phyloP scores from a whole-genome alignment of 1,284 basidiomycete genomes.

The Cryptococcus jaspeensis region DNA sequence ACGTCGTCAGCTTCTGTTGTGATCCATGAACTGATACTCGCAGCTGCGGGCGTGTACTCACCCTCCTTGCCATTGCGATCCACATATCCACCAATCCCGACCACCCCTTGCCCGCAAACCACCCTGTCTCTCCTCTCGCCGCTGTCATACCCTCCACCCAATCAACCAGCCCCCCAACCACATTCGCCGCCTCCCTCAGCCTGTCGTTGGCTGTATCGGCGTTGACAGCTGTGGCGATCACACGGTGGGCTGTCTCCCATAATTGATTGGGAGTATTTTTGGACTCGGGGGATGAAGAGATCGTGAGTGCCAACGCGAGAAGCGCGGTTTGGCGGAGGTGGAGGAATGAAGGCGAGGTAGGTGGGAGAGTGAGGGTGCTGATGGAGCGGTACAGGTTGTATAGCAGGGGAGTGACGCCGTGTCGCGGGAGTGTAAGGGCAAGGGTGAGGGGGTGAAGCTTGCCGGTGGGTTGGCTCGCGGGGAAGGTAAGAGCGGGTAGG shows the following conservation, averaged over 20 bases:
- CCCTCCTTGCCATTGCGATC: constrained; percentile 42
- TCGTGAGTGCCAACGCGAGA: constrained; percentile 14
- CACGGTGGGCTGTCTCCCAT: constrained; percentile 24
- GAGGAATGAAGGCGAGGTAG: constrained; percentile 10
- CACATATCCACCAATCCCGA: constrained; percentile 40
- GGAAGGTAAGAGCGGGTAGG: neutral
- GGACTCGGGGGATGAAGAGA: constrained; percentile 6
- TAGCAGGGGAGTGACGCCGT: constrained; percentile 5
- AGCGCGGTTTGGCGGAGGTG: constrained; percentile 14
- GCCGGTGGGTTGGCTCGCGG: neutral
- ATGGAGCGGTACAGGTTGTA: constrained; percentile 21
- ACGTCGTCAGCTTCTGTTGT: neutral
- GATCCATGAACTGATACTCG: neutral
- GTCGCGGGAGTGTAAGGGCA: constrained; percentile 13
- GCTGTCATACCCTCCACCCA: constrained; percentile 24
- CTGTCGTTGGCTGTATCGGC: constrained; percentile 11
- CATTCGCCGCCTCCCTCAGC: constrained; percentile 17
- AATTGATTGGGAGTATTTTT: constrained; percentile 17
- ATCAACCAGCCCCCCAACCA: constrained; percentile 20
- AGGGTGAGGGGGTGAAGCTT: constrained; percentile 18
- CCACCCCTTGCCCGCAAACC: constrained; percentile 36
- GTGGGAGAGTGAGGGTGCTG: constrained; percentile 3
- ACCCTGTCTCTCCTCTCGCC: constrained; percentile 18
- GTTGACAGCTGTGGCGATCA: constrained; percentile 6
- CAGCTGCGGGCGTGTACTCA: constrained; percentile 14